phyloP scores from a whole-genome alignment of 2,329 filamentous ascomycete species.

The Arachnopeziza araneosa region DNA sequence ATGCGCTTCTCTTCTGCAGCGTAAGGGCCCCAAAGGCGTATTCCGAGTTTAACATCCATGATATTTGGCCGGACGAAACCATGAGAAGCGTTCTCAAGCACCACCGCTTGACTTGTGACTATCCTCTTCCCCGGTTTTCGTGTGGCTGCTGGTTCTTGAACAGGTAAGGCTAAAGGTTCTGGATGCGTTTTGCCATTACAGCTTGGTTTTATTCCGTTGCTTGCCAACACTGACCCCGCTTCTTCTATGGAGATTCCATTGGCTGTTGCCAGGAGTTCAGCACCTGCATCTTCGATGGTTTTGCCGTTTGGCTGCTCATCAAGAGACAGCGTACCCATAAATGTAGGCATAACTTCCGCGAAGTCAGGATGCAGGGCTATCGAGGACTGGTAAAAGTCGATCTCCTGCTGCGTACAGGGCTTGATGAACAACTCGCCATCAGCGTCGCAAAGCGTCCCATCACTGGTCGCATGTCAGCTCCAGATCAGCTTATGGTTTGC shows the following conservation, averaged over 20 bases:
- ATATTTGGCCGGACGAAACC: conserved; percentile 85
- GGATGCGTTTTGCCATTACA: neutral
- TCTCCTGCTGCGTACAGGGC: conserved; percentile 79
- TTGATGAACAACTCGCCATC: conserved; percentile 88
- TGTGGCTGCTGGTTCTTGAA: neutral
- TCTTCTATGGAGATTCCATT: conserved; percentile 43
- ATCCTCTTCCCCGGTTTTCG: conserved; percentile 42
- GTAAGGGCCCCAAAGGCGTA: conserved; percentile 77
- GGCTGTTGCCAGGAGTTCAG: conserved; percentile 32
- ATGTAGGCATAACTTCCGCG: conserved; percentile 75
- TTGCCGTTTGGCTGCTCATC: conserved; percentile 45
- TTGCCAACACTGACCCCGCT: conserved; percentile 11
- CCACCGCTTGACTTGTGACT: conserved; percentile 71
- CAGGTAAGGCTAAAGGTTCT: neutral
- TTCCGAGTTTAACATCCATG: conserved; percentile 86
- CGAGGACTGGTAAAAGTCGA: conserved; percentile 79
- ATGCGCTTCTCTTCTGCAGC: conserved; percentile 53
- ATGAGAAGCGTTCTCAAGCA: conserved; percentile 76
- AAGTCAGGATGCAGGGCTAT: conserved; percentile 63
- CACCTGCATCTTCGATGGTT: conserved; percentile 45
- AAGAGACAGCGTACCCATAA: conserved; percentile 74
- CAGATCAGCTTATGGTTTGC: conserved; percentile 1
- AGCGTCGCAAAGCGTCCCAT: conserved; percentile 80
- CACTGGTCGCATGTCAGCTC: conserved; percentile 47
- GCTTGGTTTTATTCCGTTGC: neutral